Conservation (phyloP, 108 stramenopile species). For the Stephanodiscus triporus region DNA sequence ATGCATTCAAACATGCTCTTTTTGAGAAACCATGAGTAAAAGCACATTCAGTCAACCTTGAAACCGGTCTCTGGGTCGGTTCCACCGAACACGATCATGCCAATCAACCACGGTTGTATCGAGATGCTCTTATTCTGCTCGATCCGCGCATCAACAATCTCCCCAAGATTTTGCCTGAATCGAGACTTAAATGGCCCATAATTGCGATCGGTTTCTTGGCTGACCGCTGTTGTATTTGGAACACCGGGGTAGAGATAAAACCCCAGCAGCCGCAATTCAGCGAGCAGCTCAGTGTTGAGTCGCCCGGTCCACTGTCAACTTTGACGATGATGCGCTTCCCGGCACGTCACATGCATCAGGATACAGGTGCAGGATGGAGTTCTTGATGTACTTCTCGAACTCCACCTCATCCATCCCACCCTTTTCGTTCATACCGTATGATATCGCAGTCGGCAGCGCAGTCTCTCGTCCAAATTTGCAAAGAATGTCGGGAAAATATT, state of each 20-base stretch:
- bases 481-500: constrained; percentile 17
- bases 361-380: constrained; percentile 18
- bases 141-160: neutral
- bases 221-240: constrained; percentile 23
- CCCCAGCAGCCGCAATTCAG: constrained; percentile 10
- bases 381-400: constrained; percentile 18
- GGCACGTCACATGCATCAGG: constrained; percentile 26
- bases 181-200: constrained; percentile 25
- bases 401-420: constrained; percentile 26
- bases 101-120: too few relatives aligned
- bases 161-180: constrained; percentile 8
- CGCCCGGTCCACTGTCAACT: constrained; percentile 34
- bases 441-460: neutral
- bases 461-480: constrained; percentile 18
- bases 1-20: too few relatives aligned
- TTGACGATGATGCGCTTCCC: constrained; percentile 25
- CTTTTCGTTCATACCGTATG: constrained; percentile 24
- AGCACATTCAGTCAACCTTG: too few relatives aligned
- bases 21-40: too few relatives aligned
- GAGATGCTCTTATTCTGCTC: too few relatives aligned
- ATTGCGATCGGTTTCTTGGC: constrained; percentile 22
- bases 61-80: too few relatives aligned
- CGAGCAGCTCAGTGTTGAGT: constrained; percentile 13
- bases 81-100: too few relatives aligned
- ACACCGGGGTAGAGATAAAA: constrained; percentile 21